phyloP scores from a whole-genome alignment of 306 rosid genomes.

The Cucumis sativus region DNA sequence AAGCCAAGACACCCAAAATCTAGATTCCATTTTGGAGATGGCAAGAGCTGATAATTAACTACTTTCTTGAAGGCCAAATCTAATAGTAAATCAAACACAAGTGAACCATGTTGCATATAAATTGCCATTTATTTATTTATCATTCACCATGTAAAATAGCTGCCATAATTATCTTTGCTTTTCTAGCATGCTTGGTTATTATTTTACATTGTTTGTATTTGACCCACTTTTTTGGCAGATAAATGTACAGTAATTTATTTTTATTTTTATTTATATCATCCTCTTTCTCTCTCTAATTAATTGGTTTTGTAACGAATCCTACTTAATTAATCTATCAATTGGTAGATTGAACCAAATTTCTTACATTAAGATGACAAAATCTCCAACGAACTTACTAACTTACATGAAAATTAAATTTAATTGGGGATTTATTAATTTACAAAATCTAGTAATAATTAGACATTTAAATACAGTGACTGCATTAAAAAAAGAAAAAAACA shows the following conservation, averaged over 20 bases:
- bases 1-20: conserved; percentile 22
- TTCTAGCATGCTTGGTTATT: not conserved
- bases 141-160: not conserved
- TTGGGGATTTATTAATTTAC: not conserved
- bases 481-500: not conserved
- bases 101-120: not conserved
- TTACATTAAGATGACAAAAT: not conserved
- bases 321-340: not conserved
- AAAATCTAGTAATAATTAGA: not conserved
- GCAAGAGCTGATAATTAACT: not conserved
- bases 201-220: not conserved
- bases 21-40: not conserved
- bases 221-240: not conserved
- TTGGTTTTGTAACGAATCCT: not conserved
- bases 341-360: not conserved
- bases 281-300: not conserved
- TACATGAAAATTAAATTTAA: not conserved
- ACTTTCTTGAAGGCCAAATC: not conserved
- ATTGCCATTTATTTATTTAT: not conserved
- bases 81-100: not conserved
- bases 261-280: too few relatives aligned
- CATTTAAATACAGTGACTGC: not conserved
- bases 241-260: not conserved
- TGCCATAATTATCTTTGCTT: not conserved
- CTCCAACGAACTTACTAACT: not conserved